Conservation (phyloP, 768 basidiomycete genomes). For the Pleurotus djamor region DNA sequence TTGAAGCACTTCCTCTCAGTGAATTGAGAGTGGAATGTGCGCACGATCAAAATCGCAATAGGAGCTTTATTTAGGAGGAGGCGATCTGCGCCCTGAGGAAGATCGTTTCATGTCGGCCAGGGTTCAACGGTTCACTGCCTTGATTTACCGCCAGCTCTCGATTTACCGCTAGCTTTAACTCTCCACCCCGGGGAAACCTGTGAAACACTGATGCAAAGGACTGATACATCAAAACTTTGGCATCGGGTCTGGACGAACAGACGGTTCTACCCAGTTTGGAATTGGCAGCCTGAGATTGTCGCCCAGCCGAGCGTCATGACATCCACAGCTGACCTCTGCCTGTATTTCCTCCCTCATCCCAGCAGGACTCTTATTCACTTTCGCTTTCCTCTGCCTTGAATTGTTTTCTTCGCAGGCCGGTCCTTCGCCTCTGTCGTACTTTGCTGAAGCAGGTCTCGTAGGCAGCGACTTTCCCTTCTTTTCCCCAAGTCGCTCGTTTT, state of each 20-base stretch:
- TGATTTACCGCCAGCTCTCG: neutral
- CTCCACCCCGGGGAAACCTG: neutral
- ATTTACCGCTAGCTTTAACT: neutral
- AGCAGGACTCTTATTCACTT: neutral
- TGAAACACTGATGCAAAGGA: neutral
- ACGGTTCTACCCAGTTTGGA: neutral
- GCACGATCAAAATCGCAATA: too few species aligned
- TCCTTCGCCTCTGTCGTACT: neutral
- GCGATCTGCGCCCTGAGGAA: neutral
- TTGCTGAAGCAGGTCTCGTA: conserved; percentile 3
- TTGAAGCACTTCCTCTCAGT: too few species aligned
- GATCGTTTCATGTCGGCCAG: neutral
- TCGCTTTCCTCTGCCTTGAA: neutral
- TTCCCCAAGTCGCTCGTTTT: neutral
- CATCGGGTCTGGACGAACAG: neutral
- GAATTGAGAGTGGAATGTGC: too few species aligned
- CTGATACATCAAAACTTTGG: neutral
- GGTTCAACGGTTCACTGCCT: too few species aligned
- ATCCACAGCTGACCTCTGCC: neutral
- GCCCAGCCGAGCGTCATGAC: neutral
- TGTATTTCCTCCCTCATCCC: neutral
- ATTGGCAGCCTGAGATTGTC: neutral
- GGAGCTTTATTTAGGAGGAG: neutral
- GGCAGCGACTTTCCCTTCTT: neutral
- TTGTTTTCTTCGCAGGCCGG: neutral